phyloP scores from a whole-genome alignment of 768 basidiomycete species.

The Neoboletus brunneissimus region DNA sequence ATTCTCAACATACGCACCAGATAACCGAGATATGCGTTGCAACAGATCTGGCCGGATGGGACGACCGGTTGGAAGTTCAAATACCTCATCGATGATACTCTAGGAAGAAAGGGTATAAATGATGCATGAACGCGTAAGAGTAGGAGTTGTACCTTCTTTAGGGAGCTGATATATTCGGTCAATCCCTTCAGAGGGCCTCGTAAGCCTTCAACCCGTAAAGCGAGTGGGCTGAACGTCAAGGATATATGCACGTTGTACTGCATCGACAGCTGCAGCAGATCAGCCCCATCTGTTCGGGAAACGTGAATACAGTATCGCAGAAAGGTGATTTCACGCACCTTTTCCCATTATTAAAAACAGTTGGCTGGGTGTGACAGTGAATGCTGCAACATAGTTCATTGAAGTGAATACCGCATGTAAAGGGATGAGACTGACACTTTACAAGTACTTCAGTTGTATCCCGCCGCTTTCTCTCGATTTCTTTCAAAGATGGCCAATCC shows the following conservation, averaged over 20 bases:
- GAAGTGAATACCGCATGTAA: not conserved
- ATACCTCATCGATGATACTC: conserved; percentile 33
- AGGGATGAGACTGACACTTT: conserved; percentile 40
- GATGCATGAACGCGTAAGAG: not conserved
- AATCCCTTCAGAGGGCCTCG: conserved; percentile 50
- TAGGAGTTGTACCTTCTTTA: conserved; percentile 45
- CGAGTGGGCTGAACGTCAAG: conserved; percentile 52
- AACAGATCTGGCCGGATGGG: conserved; percentile 47
- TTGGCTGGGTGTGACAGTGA: conserved; percentile 54
- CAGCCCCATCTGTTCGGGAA: conserved; percentile 52
- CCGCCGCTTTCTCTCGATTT: conserved; percentile 47
- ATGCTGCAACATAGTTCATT: conserved; percentile 38
- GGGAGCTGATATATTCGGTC: conserved; percentile 40
- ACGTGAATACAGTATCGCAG: conserved; percentile 7
- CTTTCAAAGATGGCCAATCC: conserved; percentile 63
- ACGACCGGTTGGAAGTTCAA: conserved; percentile 43
- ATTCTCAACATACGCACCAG: conserved; percentile 62
- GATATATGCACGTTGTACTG: conserved; percentile 62
- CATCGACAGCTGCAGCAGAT: conserved; percentile 58
- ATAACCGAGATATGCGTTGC: conserved; percentile 63
- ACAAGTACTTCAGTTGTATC: conserved; percentile 48
- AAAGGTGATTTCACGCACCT: conserved; percentile 39
- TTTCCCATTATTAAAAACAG: conserved; percentile 72
- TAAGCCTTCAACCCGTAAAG: conserved; percentile 58
- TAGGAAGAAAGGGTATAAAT: not conserved